Evolutionary conservation across 495 filamentous ascomycete species (phyloP), one percentile per base, ranked within the genome.

Genomic region (Ascobolus immersus): DNA sequence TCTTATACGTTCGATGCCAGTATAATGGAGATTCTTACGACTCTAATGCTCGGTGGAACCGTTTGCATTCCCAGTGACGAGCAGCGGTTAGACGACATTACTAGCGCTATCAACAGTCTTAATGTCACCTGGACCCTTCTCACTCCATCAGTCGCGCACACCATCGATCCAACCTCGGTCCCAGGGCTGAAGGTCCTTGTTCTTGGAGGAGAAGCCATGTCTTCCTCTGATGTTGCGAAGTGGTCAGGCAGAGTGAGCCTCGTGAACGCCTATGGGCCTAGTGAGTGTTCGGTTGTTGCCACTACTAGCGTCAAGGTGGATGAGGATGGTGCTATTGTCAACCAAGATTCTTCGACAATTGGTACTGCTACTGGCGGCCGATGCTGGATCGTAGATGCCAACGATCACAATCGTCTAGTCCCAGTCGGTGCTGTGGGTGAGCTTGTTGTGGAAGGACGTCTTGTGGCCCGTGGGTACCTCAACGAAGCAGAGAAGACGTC

Each of bases 291-390:
- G 25, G 45, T 58, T 18, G 46, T 49, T 0, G 40, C 47, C 1
- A 52, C 44, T 4, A 43, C 44, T 0, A 49, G 44, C 29, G 39
- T 33, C 17, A 45, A 51, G 35, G 32, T 39, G 12, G 22, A 40
- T 21, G 34, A 43, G 25, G 28, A 36, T 2, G 31, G 35, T 18
- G 17, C 18, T 13, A 28, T 48, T 19, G 21, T 21, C 41, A 30
- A 41, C 33, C 17, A 30, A 5, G 74, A 73, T 33, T 57, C 78
- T 1, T 72, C 74, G 2, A 91, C 91, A 52, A 90, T 93, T 39
- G 82, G 82, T 0, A 61, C 55, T 11, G 32, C 37, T 5, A 35
- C 37, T 17, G 23, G 32, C 7, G 26, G 21, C 19, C 22, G 27
- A 7, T 33, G 29, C 14, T 29, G 33, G 70, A 51, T 74, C 37